Evolutionary conservation across 306 rosid genomes (phyloP).

Genomic region (Hippophae gyantsensis): DNA sequence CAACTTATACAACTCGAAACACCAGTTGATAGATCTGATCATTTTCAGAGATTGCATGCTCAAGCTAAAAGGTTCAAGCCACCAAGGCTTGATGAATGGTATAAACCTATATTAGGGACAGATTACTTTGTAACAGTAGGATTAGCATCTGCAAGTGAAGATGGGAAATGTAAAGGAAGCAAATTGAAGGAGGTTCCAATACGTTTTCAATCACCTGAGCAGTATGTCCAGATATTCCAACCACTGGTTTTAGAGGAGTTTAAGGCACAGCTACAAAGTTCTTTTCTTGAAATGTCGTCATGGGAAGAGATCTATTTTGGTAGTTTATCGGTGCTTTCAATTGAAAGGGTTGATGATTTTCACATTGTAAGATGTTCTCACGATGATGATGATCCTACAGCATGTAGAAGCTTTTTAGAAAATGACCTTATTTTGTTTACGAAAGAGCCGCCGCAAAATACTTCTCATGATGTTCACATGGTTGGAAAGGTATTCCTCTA

Average conservation of each 20-base stretch:
- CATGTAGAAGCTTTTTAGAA: conserved; percentile 65
- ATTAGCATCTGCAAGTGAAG: conserved; percentile 51
- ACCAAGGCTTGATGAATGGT: conserved; percentile 87
- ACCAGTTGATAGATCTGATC: conserved; percentile 37
- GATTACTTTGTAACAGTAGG: conserved; percentile 70
- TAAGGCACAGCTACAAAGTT: conserved; percentile 77
- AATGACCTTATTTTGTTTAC: conserved; percentile 80
- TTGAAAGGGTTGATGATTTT: conserved; percentile 89
- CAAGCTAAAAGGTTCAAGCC: conserved; percentile 67
- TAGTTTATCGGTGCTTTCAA: conserved; percentile 67
- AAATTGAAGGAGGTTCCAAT: conserved; percentile 81
- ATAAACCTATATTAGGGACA: conserved; percentile 70
- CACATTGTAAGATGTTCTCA: conserved; percentile 80
- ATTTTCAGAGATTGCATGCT: conserved; percentile 42
- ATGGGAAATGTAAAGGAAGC: conserved; percentile 32
- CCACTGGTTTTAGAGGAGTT: conserved; percentile 95
- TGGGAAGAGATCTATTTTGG: conserved; percentile 78
- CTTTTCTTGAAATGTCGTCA: conserved; percentile 65
- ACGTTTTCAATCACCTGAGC: conserved; percentile 74
- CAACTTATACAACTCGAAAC: conserved; percentile 78
- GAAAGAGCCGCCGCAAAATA: conserved; percentile 67
- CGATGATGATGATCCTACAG: conserved; percentile 50
- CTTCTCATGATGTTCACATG: conserved; percentile 75
- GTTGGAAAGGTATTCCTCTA: conserved; percentile 71
- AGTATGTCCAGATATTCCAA: conserved; percentile 64